These are phyloP conservation scores for Polyporus arcularius DNA, from an alignment of 768 basidiomycete genomes.

Conservation along the genomic window DNA sequence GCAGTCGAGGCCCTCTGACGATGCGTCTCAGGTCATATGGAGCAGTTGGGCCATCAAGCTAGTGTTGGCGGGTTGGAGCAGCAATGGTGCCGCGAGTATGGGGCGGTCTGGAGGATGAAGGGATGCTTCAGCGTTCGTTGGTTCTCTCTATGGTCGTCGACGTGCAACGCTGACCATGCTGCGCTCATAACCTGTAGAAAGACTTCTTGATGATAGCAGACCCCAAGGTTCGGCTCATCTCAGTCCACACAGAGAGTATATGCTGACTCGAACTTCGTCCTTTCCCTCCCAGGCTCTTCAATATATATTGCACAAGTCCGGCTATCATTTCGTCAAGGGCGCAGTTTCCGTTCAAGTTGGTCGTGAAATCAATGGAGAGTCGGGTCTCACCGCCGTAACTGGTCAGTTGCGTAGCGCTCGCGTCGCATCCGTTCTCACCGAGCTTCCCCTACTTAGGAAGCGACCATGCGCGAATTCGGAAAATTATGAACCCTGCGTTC, in stretches of 20 bases:
- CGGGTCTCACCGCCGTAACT: constrained; percentile 12
- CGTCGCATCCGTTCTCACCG: neutral
- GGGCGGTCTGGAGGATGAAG: constrained; percentile 21
- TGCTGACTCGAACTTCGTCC: neutral
- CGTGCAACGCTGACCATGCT: too few species aligned
- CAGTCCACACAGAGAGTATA: neutral
- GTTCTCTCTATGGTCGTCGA: neutral
- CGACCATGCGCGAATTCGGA: constrained; percentile 24
- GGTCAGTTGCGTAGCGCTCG: constrained; percentile 6
- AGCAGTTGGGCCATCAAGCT: neutral
- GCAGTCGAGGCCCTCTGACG: neutral
- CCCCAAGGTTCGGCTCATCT: constrained; percentile 3
- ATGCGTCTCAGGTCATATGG: neutral
- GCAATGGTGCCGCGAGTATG: constrained; percentile 22
- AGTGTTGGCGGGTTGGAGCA: constrained; percentile 21
- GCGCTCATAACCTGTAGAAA: neutral
- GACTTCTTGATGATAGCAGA: constrained; percentile 14
- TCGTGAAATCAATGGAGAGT: constrained; percentile 18
- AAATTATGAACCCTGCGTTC: constrained; percentile 27
- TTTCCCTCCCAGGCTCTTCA: constrained; percentile 26
- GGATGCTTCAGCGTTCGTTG: constrained; percentile 22
- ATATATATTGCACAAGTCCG: constrained; percentile 29
- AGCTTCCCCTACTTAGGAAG: constrained; percentile 7
- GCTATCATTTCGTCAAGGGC: constrained; percentile 33
- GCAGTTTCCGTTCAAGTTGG: constrained; percentile 13